Evolutionary conservation across 2,329 filamentous ascomycete genomes (phyloP), one percentile per base, ranked within the genome.

Genomic region (Stachybotrys echinatus): DNA sequence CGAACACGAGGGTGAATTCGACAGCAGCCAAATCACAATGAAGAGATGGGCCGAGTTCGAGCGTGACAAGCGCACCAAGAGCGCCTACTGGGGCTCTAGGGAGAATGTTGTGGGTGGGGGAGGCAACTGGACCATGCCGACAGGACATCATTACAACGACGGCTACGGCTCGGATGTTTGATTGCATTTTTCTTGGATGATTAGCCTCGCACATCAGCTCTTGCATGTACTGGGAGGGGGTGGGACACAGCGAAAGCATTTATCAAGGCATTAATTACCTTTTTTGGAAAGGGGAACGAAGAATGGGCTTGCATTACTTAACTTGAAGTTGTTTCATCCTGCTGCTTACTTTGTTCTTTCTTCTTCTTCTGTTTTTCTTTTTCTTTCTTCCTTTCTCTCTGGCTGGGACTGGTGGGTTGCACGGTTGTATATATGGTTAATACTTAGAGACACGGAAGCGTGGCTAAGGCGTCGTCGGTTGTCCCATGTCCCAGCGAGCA

Each of bases 21-120:
- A 99, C 70, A 95, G 88, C 69, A 95, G 87, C 70, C 95, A 96
- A 81, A 99, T 99, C 66, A 96, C 92, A 37, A 99, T 99, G 94
- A 96, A 96, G 79, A 77, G 94, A 60, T 99, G 94, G 94, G 88
- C 86, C 55, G 94, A 99, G 71, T 99, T 97, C 65, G 94, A 99
- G 76, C 74, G 80, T 18, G 80, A 84, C 54, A 77, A 80, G 54
- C 73, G 80, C 27, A 64, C 68, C 47, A 72, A 70, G 56, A 71
- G 64, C 59, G 71, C 71, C 54, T 79, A 77, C 65, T 81, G 77
- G 75, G 74, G 72, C 23, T 69, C 66, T 12, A 71, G 72, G 51
- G 79, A 83, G 61, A 81, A 74, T 50, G 66, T 81, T 38, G 66
- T 68, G 12, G 68, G 68, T 42, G 67, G 69, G 20, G 62, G 61